Evolutionary conservation across 345 rosid genomes (phyloP).

Genomic region (Viola odorata): DNA sequence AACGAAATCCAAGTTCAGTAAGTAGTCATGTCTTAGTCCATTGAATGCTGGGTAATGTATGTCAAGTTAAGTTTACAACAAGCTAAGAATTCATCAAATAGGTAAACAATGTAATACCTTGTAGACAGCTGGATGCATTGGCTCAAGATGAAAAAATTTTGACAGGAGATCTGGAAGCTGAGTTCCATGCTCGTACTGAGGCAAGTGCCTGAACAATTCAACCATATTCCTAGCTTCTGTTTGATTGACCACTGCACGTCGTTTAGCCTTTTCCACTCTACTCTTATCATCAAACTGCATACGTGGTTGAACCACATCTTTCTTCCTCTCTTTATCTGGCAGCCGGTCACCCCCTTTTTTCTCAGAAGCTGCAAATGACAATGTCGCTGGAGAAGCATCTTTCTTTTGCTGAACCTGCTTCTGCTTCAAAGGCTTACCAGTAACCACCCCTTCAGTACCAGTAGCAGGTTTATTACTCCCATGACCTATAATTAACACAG

Average conservation of each 20-base stretch:
- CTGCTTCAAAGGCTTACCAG: slow-evolving; percentile 15
- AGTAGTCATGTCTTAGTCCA: not conserved
- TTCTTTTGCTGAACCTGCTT: slow-evolving; percentile 17
- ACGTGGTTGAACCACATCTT: slow-evolving; percentile 59
- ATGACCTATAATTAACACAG: no score
- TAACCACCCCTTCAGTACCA: slow-evolving; percentile 1
- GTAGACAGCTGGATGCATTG: slow-evolving; percentile 87
- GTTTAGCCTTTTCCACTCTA: slow-evolving; percentile 87
- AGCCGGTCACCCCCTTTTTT: slow-evolving; percentile 67
- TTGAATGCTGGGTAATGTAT: not conserved
- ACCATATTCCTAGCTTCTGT: slow-evolving; percentile 86
- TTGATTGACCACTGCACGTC: slow-evolving; percentile 79
- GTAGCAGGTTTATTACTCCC: no score
- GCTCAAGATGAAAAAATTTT: slow-evolving; percentile 78
- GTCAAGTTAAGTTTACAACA: no score
- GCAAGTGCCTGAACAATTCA: slow-evolving; percentile 90
- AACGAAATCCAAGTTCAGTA: not conserved
- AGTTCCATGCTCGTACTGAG: slow-evolving; percentile 89
- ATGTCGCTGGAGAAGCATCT: slow-evolving; percentile 20
- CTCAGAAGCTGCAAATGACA: slow-evolving; percentile 53
- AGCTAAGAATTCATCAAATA: not conserved
- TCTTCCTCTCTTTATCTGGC: slow-evolving; percentile 79
- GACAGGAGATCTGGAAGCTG: slow-evolving; percentile 83
- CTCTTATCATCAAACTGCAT: slow-evolving; percentile 79
- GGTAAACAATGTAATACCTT: slow-evolving; percentile 46